A percentile compares a stretch with the other conserved stretches of the same genome.
Conservation (phyloP, 1,139 yeast species). For the Candida pseudoviswanathii region DNA sequence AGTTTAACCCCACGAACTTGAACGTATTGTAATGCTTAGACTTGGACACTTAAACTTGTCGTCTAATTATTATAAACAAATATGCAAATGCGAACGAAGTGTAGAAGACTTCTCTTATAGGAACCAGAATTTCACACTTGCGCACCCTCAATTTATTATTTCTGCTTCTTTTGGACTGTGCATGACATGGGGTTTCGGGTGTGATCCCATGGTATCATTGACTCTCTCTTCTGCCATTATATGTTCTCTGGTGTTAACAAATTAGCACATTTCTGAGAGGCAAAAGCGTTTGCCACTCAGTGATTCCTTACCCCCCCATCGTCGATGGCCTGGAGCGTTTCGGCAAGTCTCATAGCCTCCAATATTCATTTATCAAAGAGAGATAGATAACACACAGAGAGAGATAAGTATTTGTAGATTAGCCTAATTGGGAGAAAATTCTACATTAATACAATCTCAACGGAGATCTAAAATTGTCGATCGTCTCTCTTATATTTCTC, state of each 20-base stretch:
- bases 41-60: neutral
- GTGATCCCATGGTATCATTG: neutral
- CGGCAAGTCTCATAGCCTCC: neutral
- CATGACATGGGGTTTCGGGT: neutral
- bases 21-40: neutral
- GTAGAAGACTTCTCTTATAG: too few relatives aligned
- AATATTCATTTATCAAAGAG: too few relatives aligned
- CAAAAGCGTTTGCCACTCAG: neutral
- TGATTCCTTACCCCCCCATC: neutral
- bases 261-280: neutral
- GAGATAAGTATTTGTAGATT: too few relatives aligned
- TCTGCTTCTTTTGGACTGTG: neutral
- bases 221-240: neutral
- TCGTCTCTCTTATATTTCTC: neutral
- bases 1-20: too few relatives aligned
- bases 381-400: too few relatives aligned
- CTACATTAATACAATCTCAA: neutral
- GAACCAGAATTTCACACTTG: neutral
- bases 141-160: neutral
- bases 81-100: neutral
- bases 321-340: neutral
- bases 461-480: neutral
- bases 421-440: neutral
- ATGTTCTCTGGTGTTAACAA: neutral
- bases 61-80: neutral